Evolutionary conservation across 768 basidiomycete species (phyloP), one percentile per base, ranked within the genome.

Genomic region (Postia placenta): DNA sequence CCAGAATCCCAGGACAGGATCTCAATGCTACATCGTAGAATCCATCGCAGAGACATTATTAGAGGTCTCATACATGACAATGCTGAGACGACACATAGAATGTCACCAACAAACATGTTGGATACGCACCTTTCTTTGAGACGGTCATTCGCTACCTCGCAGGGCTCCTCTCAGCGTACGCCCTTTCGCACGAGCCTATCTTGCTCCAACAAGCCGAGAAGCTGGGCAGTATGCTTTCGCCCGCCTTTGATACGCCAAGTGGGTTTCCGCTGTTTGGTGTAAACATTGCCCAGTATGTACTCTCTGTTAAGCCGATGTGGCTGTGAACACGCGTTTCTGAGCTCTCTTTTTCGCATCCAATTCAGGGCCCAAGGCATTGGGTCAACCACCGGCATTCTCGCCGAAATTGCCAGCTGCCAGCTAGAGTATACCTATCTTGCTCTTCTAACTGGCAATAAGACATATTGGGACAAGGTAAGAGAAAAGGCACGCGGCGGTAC

Each of bases 61-160:
- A n/a, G n/a, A n/a, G n/a, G n/a, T n/a, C n/a, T n/a, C n/a, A n/a
- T n/a, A 5, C 15, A 11, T 39, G 14, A 15, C 12, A 5, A 22
- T 43, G 5, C 26, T 43, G 14, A 27, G 30, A 22, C 23, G 36
- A 33, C 42, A 30, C 7, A 42, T 19, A 50, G 37, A 20, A 36
- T n/a, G 17, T 42, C 25, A 23, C 23, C 33, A 39, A 27, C 25
- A 33, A 35, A 7, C 37, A 66, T 64, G 30, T 42, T 49, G 56
- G 64, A 56, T 65, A 63, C 54, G 69, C 62, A 0, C 82, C 83
- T 1, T 87, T 83, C 62, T 90, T 89, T 52, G 88, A 94, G 69
- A 94, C 91, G 0, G 80, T 87, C 36, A 96, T 96, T 52, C 81
- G 93, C 26, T 87, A 94, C 57, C 79, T 97, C 1, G 93, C 92